phyloP scores from a whole-genome alignment of 2,329 filamentous ascomycete genomes.

The Plectosphaerella cucumerina region DNA sequence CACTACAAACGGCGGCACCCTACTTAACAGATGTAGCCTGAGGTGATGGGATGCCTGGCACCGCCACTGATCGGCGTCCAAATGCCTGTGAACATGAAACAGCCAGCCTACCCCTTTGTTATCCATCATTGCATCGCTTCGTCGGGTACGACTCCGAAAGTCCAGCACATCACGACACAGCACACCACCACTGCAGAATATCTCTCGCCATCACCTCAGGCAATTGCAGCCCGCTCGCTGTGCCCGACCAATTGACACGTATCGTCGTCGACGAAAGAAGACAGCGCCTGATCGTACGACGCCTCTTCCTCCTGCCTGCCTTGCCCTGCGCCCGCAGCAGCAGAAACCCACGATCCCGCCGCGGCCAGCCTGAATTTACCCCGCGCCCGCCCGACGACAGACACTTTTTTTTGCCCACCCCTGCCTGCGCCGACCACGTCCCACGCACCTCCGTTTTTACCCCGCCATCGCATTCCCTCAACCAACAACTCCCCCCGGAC shows the following conservation, averaged over 20 bases:
- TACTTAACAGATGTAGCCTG: too few species aligned
- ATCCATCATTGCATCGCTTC: not conserved
- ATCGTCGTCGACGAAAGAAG: not conserved
- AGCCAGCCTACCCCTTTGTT: not conserved
- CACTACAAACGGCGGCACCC: too few species aligned
- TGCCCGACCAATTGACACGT: not conserved
- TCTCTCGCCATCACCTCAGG: not conserved
- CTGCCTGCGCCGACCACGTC: constrained; percentile 1
- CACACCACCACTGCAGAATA: too few species aligned
- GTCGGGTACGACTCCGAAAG: not conserved
- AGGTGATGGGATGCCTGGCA: too few species aligned
- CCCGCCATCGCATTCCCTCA: too few species aligned
- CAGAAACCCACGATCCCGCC: too few species aligned
- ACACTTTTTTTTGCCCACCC: not conserved
- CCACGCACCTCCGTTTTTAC: too few species aligned
- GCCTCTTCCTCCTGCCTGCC: not conserved
- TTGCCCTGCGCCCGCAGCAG: not conserved
- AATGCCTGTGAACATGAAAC: too few species aligned
- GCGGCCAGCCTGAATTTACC: not conserved
- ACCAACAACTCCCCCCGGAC: not conserved
- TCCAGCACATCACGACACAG: not conserved
- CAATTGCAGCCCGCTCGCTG: not conserved
- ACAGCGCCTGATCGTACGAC: not conserved
- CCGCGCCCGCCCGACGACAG: not conserved
- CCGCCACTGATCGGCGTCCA: too few species aligned